A percentile compares a stretch with the other conserved stretches of the same genome.
phyloP scores from a whole-genome alignment of 352 stramenopile species.

The Globisporangium radiosum region DNA sequence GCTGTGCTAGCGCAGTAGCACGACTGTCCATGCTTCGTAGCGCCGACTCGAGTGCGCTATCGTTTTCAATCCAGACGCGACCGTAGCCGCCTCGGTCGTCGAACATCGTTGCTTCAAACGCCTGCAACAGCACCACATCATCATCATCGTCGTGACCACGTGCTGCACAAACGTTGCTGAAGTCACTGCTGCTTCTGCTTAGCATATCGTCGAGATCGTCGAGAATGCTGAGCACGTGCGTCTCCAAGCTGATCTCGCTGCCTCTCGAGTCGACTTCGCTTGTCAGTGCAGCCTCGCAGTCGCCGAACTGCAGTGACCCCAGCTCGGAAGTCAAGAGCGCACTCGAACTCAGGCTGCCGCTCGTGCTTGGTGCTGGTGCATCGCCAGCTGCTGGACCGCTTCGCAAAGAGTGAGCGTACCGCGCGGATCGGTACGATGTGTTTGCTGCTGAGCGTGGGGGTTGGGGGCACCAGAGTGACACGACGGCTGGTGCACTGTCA shows the following conservation, averaged over 20 bases:
- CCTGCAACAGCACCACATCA: constrained; percentile 5
- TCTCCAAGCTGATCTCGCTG: constrained; percentile 27
- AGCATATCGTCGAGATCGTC: background rate
- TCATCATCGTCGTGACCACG: constrained; percentile 1
- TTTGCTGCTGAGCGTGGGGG: background rate
- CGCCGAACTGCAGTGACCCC: background rate
- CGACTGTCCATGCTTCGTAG: too few species aligned
- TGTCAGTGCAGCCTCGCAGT: background rate
- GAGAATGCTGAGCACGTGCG: constrained; percentile 18
- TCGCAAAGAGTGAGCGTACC: background rate
- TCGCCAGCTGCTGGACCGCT: background rate
- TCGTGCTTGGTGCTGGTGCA: background rate
- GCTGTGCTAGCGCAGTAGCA: too few species aligned
- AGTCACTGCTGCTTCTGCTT: too few species aligned
- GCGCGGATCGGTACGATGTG: constrained; percentile 7
- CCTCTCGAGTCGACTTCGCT: background rate
- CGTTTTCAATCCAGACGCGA: too few species aligned
- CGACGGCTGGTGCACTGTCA: background rate
- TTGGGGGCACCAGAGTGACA: constrained; percentile 14
- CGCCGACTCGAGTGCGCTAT: too few species aligned
- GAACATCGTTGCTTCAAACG: background rate
- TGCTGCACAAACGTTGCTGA: too few species aligned
- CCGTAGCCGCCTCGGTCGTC: background rate
- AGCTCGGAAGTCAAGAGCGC: background rate
- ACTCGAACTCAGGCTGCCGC: background rate